Evolutionary conservation across 1,284 basidiomycete species (phyloP), one percentile per base, ranked within the genome.

Genomic region (Microbotryomycetes sp.): DNA sequence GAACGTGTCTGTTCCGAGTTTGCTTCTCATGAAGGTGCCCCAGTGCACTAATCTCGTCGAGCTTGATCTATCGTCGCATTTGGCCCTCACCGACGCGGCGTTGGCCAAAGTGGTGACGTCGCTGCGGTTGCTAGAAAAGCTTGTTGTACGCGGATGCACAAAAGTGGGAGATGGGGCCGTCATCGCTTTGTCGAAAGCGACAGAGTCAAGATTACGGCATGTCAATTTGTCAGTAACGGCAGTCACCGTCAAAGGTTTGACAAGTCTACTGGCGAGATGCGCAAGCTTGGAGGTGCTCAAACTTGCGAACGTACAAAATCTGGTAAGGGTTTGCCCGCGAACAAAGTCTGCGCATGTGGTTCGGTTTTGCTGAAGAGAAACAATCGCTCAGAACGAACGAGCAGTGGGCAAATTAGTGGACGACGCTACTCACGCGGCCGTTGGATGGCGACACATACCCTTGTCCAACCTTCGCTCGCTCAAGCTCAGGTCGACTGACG

Each of bases 151-250:
- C 29, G 67, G 67, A 1, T 71, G 69, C 29, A 67, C 64, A 0
- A 62, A 64, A 29, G 62, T 70, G 45, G 71, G 71, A 48, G 70
- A 72, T 41, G 58, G 54, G 18, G 55, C 56, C 13, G 35, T 71
- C 15, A 56, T 67, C 4, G 70, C 66, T 13, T 31, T 71, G 9
- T 57, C 62, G 5, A 60, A 61, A 46, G 63, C 61, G 15, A 57
- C 65, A 26, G 61, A 62, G n/a, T 45, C 51, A 5, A 52, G 57
- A 13, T 48, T 72, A 15, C 54, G 45, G 13, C 23, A 30, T 4
- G 62, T 59, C 24, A 71, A 72, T 41, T 55, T 72, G 2, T 63
- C 62, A 11, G 57, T 69, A 26, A 69, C 69, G 18, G 70, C 70
- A 5, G 70, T 68, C 6, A 68, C 57, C 9, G 50, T 61, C 2